Base-by-base conservation (phyloP, 169 alveolate species). In the Cryptosporidium parvum region DNA sequence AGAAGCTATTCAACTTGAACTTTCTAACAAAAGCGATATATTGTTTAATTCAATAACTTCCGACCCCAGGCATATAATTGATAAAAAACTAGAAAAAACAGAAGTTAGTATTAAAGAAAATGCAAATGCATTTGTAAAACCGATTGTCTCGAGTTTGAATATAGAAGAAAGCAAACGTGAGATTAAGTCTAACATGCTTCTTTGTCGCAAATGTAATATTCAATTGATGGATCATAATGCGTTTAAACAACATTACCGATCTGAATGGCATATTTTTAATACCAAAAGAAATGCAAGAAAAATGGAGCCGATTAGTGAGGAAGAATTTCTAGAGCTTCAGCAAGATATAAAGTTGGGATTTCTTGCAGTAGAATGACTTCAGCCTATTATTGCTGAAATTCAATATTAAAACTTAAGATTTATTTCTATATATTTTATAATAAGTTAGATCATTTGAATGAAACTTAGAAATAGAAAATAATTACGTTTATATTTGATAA, bases 211-310 rank as follows among this genome's bases (percentile, higher is more conserved):
- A 29, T 95, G 97, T 61, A 69, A 69, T 59, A 67, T 93, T 39
- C 91, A 84, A 59, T 91, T 94, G n/a, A 92, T 91, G 68, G 91
- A 75, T 59, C 70, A 91, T 29, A 67, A 70, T 29, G 70, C 91
- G 31, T 93, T 89, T 67, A 84, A 95, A 53, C 29, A 69, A n/a
- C 97, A 95, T 70, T 95, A 93, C 70, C 94, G 94, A 44, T 91
- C 96, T 21, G 96, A 95, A 29, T 92, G 93, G 84, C 97, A 95
- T 69, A 94, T 94, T 23, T 85, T 94, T 56, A 95, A 95, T 85
- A 92, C 92, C 39, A 94, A 94, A 70, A 84, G 97, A 71, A 87
- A 86, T 56, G 93, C 93, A 61, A 93, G 94, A 72, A 93, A 91
- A 53, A 85, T 94, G 89, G 85, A 93, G 31, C 97, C 97, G 1